Conservation (phyloP, 352 stramenopile species). For the Pythium coloratum region DNA sequence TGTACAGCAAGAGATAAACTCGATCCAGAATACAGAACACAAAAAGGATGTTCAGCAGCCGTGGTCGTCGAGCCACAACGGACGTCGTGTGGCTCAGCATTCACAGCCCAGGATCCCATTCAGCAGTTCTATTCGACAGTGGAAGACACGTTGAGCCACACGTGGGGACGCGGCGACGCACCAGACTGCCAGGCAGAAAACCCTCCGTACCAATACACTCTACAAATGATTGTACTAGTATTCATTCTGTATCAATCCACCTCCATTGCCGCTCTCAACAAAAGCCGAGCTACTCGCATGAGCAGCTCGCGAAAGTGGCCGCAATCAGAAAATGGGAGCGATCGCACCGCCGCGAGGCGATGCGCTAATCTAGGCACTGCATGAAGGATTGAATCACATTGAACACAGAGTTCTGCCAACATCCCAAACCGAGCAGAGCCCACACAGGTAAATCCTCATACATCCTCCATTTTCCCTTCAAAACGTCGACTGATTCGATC, state of each 20-base stretch:
- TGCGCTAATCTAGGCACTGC: slow-evolving; percentile 33
- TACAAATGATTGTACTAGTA: too few species aligned
- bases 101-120: not conserved
- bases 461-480: too few species aligned
- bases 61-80: slow-evolving; percentile 1
- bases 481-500: too few species aligned
- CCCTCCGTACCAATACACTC: not conserved
- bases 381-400: slow-evolving; percentile 42
- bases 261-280: slow-evolving; percentile 11
- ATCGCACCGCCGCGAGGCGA: not conserved
- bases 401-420: slow-evolving; percentile 25
- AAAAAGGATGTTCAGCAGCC: slow-evolving; percentile 10
- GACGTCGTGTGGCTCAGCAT: not conserved
- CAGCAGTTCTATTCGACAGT: slow-evolving; percentile 8
- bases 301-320: not conserved
- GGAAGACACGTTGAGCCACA: slow-evolving; percentile 16
- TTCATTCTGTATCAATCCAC: slow-evolving; percentile 17
- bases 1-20: slow-evolving; percentile 71
- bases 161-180: not conserved
- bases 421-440: slow-evolving; percentile 51
- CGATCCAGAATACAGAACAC: not conserved
- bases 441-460: not conserved
- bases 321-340: slow-evolving; percentile 1
- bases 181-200: slow-evolving; percentile 8
- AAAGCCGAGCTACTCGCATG: not conserved